These are phyloP conservation scores for Zarea fungicola DNA, from an alignment of 2,329 filamentous ascomycete genomes.

Conservation along the genomic window DNA sequence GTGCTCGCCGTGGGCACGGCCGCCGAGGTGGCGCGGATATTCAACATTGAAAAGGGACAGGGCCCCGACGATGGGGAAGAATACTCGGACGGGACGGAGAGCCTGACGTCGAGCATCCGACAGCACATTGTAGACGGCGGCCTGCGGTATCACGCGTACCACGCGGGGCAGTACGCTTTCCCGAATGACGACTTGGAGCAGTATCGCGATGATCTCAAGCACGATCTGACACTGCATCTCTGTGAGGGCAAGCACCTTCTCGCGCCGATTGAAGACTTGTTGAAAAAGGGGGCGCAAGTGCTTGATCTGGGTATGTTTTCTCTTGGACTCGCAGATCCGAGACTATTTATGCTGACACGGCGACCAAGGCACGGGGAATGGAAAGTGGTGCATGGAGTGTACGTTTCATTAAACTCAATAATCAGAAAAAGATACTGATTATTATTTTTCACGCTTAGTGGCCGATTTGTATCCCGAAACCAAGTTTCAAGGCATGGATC, in stretches of 20 bases:
- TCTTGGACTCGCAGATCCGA: constrained; percentile 6
- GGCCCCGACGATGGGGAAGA: constrained; percentile 20
- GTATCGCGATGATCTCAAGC: constrained; percentile 37
- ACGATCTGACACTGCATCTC: constrained; percentile 33
- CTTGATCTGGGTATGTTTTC: constrained; percentile 39
- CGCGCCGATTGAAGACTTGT: constrained; percentile 35
- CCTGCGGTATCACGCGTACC: constrained; percentile 36
- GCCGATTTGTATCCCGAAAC: constrained; percentile 41
- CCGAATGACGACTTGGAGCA: constrained; percentile 41
- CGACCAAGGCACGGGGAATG: constrained; percentile 42
- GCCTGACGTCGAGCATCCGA: constrained; percentile 38
- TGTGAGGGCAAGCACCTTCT: constrained; percentile 38
- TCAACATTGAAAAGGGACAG: constrained; percentile 28
- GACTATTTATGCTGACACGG: constrained; percentile 15
- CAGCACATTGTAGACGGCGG: constrained; percentile 38
- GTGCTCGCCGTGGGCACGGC: constrained; percentile 26
- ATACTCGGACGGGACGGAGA: constrained; percentile 31
- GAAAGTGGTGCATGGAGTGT: constrained; percentile 47
- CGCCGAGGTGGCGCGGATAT: constrained; percentile 25
- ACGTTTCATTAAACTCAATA: constrained; percentile 22
- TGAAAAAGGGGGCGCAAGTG: constrained; percentile 35
- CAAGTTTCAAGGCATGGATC: constrained; percentile 42
- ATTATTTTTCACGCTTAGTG: constrained; percentile 27
- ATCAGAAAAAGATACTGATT: constrained; percentile 14
- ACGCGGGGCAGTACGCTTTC: constrained; percentile 37